These are phyloP conservation scores for Lathyrus tuberosus DNA, from an alignment of 306 rosid species.

Conservation along the genomic window DNA sequence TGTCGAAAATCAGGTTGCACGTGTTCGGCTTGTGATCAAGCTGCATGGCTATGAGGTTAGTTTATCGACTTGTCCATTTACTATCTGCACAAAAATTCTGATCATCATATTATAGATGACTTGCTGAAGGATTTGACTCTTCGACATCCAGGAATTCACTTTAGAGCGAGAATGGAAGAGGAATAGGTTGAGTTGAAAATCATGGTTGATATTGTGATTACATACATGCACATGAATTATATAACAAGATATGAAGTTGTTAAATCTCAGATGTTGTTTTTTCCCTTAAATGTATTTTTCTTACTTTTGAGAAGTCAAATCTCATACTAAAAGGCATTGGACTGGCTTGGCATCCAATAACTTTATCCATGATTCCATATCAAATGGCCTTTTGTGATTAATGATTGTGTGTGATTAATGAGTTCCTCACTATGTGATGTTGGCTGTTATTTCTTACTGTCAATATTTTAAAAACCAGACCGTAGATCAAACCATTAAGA, in stretches of 20 bases:
- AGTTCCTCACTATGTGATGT: constrained; percentile 21
- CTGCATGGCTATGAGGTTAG: constrained; percentile 85
- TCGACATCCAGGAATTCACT: neutral
- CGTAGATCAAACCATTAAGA: neutral
- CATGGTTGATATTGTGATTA: neutral
- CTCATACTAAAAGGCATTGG: neutral
- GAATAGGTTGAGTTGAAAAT: constrained; percentile 6
- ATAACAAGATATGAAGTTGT: neutral
- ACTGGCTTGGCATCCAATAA: neutral
- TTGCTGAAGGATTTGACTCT: neutral
- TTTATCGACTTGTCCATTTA: constrained; percentile 36
- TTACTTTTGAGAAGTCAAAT: neutral
- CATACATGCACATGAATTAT: neutral
- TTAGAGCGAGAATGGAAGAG: neutral
- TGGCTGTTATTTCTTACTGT: neutral
- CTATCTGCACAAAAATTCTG: constrained; percentile 32
- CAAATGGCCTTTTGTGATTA: constrained; percentile 4
- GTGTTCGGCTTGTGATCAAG: constrained; percentile 72
- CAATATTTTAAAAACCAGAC: neutral
- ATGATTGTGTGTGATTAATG: constrained; percentile 20
- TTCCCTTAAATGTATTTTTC: neutral
- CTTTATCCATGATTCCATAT: constrained; percentile 12
- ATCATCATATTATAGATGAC: neutral
- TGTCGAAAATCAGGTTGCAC: constrained; percentile 94
- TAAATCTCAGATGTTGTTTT: constrained; percentile 2